Evolutionary conservation across 2,329 filamentous ascomycete species (phyloP).

Genomic region (Tolypocladium cylindrosporum): DNA sequence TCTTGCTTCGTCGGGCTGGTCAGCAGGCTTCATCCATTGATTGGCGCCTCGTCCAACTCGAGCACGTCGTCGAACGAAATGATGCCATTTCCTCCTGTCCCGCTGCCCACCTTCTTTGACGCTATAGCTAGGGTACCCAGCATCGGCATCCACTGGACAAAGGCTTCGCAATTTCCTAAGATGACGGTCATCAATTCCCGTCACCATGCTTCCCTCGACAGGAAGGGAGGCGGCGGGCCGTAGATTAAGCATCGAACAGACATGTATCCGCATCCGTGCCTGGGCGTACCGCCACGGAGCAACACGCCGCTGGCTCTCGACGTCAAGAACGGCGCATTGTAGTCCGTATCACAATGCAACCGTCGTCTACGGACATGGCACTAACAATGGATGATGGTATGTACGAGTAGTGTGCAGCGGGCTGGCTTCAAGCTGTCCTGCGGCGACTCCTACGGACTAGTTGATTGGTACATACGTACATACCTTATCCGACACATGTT

Average conservation of each 20-base stretch:
- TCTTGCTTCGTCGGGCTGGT: neutral
- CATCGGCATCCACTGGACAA: neutral
- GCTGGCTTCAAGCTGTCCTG: neutral
- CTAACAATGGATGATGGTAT: neutral
- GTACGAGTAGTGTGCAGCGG: neutral
- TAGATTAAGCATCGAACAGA: neutral
- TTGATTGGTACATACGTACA: neutral
- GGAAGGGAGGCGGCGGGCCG: neutral
- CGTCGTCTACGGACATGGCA: neutral
- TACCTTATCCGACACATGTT: neutral
- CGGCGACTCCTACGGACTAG: neutral
- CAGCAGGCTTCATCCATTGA: neutral
- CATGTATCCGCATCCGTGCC: neutral
- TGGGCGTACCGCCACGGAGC: neutral
- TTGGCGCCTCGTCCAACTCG: neutral
- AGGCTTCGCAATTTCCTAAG: constrained; percentile 2
- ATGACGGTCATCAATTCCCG: neutral
- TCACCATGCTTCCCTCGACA: neutral
- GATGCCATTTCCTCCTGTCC: neutral
- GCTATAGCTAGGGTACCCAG: neutral
- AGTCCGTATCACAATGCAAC: neutral
- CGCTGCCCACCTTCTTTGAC: neutral
- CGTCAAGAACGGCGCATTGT: neutral
- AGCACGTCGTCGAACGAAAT: neutral
- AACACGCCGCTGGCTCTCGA: neutral